These are phyloP conservation scores for Microdochium nivale DNA, from an alignment of 2,329 filamentous ascomycete genomes.

Conservation along the genomic window DNA sequence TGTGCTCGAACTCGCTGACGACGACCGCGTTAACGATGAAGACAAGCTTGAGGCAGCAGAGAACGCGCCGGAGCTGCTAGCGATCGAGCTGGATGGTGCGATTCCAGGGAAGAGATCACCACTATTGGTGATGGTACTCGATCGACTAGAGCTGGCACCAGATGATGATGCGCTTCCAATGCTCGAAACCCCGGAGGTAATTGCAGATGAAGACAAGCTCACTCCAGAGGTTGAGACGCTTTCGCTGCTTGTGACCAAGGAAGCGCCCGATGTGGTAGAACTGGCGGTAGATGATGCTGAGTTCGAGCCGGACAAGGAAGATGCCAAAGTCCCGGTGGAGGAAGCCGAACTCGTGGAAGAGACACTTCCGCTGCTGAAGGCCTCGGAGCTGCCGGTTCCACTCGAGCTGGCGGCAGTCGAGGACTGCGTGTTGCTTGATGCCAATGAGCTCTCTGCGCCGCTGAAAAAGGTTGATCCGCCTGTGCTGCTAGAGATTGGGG, in stretches of 20 bases:
- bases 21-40: too few relatives aligned
- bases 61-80: neutral
- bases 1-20: too few relatives aligned
- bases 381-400: neutral
- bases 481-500: neutral
- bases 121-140: neutral
- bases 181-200: neutral
- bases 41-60: too few relatives aligned
- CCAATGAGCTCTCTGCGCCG: neutral
- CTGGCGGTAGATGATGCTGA: neutral
- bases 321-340: neutral
- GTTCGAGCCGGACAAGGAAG: neutral
- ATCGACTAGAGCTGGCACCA: neutral
- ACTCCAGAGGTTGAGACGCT: too few relatives aligned
- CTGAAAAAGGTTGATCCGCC: neutral
- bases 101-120: too few relatives aligned
- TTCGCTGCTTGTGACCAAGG: too few relatives aligned
- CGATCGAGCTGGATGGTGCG: neutral
- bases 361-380: neutral
- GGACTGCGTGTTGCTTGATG: neutral
- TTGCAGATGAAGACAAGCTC: too few relatives aligned
- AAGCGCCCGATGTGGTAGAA: neutral
- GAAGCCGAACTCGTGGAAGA: neutral
- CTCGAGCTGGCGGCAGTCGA: too few relatives aligned
- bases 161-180: neutral